Evolutionary conservation across 2,329 filamentous ascomycete genomes (phyloP), one percentile per base, ranked within the genome.

Genomic region (Acarospora socialis): DNA sequence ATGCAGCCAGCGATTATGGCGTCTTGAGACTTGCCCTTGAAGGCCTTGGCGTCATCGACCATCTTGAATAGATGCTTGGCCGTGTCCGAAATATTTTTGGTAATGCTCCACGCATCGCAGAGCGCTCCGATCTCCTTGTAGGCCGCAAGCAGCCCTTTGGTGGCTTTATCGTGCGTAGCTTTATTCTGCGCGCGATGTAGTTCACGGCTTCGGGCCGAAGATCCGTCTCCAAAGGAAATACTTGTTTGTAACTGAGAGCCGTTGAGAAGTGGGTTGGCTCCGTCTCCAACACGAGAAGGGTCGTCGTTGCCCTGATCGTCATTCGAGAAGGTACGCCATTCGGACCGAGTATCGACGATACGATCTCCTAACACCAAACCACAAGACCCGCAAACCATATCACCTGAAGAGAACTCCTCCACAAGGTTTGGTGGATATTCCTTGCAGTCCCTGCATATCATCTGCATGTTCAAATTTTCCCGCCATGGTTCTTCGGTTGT

Each of bases 261-360:
- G 49, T 92, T 84, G 36, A 93, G 69, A 25, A 98, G 74, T 33
- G 82, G 78, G 51, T 95, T 94, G 38, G 79, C 77, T 4, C 80
- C 81, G 46, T 95, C 90, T 63, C 90, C 90, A 43, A 98, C 87
- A 83, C 90, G 90, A 37, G 84, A 94, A 4, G 92, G 90, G 45
- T 98, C 90, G 47, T 95, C 92, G 50, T 81, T 86, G 49, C 82
- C 83, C 55, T 93, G 83, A 53, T 98, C 92, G 51, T 98, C 90
- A 53, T 95, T 95, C 52, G 86, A 84, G 60, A 98, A 98, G 1
- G 90, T 98, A 53, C 90, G 82, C 90, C 90, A 98, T 61, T 98
- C 90, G 28, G 84, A 93, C 40, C 92, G 80, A 39, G 82, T 92
- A 53, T 98, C 92, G 50, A 98, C 86, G 53, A 90, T 84, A 43